phyloP scores from a whole-genome alignment of 2,329 filamentous ascomycete genomes.

The Pseudocercospora musae region DNA sequence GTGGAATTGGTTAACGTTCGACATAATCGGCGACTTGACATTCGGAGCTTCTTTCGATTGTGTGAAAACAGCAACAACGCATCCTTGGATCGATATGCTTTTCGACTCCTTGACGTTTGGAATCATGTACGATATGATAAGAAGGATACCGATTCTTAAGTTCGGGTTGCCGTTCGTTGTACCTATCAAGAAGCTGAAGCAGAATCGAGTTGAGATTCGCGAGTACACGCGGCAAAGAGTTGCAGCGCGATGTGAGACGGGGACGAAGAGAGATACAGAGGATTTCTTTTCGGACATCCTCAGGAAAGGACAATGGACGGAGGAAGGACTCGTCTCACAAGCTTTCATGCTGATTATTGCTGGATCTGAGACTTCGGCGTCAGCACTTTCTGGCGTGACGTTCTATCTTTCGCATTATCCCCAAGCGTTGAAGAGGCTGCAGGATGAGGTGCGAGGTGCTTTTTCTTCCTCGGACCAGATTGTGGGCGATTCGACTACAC shows the following conservation, averaged over 20 bases:
- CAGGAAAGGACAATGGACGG: not conserved
- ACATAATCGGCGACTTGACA: conserved; percentile 33
- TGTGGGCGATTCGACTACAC: conserved; percentile 1
- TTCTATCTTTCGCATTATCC: conserved; percentile 4
- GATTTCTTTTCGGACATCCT: not conserved
- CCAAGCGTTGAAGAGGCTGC: conserved; percentile 1
- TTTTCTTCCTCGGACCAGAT: conserved; percentile 3
- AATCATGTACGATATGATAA: not conserved
- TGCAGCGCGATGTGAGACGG: not conserved
- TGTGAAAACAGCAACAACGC: conserved; percentile 33
- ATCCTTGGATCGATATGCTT: conserved; percentile 33
- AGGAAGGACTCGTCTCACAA: not conserved
- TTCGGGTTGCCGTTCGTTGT: not conserved
- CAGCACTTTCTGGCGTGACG: not conserved
- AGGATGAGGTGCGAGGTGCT: not conserved
- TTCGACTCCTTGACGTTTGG: not conserved
- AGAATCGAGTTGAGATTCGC: not conserved
- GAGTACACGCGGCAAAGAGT: not conserved
- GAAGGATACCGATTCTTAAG: not conserved
- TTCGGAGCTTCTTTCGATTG: conserved; percentile 36
- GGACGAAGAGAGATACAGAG: not conserved
- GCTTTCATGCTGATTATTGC: conserved; percentile 4
- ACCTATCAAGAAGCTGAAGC: not conserved
- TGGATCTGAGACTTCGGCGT: conserved; percentile 3
- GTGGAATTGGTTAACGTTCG: conserved; percentile 33